These are phyloP conservation scores for Curvularia lunata DNA, from an alignment of 2,329 filamentous ascomycete species.

Conservation along the genomic window DNA sequence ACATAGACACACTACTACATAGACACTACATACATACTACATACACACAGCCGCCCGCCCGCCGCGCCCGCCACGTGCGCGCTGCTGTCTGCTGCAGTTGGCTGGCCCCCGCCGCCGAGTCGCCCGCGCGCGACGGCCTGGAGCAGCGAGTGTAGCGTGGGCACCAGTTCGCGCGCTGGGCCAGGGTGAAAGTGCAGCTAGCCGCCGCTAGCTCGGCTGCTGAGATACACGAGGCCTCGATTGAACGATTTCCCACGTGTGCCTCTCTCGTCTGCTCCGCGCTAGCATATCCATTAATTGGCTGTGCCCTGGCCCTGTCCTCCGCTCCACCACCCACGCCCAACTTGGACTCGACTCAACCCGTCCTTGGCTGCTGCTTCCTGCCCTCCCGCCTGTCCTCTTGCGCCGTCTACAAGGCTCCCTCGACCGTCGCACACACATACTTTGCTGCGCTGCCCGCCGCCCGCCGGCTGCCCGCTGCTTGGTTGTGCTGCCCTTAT, in stretches of 20 bases:
- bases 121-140: constrained; percentile 10
- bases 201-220: constrained; percentile 45
- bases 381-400: constrained; percentile 23
- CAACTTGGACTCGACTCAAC: constrained; percentile 5
- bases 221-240: constrained; percentile 49
- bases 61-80: neutral
- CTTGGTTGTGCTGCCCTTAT: constrained; percentile 36
- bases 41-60: too few relatives aligned
- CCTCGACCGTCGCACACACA: constrained; percentile 40
- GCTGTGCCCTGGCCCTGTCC: constrained; percentile 31
- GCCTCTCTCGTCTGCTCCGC: constrained; percentile 35
- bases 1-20: too few relatives aligned
- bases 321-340: too few relatives aligned
- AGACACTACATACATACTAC: too few relatives aligned
- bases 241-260: constrained; percentile 51
- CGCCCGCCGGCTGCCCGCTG: constrained; percentile 31
- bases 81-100: neutral
- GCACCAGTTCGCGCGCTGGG: constrained; percentile 31
- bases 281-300: constrained; percentile 38
- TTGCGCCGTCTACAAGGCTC: constrained; percentile 26
- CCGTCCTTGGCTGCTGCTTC: constrained; percentile 21
- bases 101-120: constrained; percentile 5
- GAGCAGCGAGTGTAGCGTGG: constrained; percentile 19
- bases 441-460: constrained; percentile 39
- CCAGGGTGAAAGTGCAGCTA: constrained; percentile 41